Base-by-base conservation (phyloP, 23 red algal species). In the Gracilaria caudata region DNA sequence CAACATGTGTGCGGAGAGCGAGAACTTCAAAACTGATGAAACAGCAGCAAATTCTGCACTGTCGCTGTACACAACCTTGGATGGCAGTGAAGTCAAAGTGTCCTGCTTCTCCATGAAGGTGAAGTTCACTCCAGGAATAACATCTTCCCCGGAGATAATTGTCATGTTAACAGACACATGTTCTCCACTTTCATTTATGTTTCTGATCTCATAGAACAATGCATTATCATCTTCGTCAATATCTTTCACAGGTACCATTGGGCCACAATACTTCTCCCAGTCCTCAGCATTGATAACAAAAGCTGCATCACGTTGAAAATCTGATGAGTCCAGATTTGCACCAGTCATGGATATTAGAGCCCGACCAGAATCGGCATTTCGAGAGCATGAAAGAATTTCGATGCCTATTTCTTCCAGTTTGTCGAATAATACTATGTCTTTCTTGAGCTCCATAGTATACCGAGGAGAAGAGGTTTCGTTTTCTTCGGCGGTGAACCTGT, bases 201-300 rank as follows among this genome's bases (percentile, higher is more conserved):
- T 14, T 29, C 51, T 14, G 61, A 55, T 63, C n/a, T 35, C 78
- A 58, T 60, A 63, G 49, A 81, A 81, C n/a, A 81, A 29, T 8
- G 7, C 6, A 26, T 61, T 24, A 40, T 81, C 51, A 1, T 9
- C 78, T 6, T 61, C 51, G 37, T 81, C 78, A 53, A 53, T 17
- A 17, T 16, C 49, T 13, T 53, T 17, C 9, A 81, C 72, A 45
- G 34, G 72, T 11, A 16, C 7, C 9, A 59, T 30, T 1, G 29
- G 5, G 23, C 45, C 41, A n/a, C 78, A 81, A 57, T 81, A n/a
- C 17, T 32, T 51, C 46, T 81, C 78, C 78, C 78, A 81, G 24
- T 56, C 46, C 9, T 81, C 78, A 32, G 23, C 1, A 59, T 51
- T 30, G 46, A 81, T 81, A 19, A 37, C 51, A 28, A 81, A 63